Percentiles rank a stretch among this genome's conserved stretches.
Conservation (phyloP, 441 rosid genomes). For the Gossypium davidsonii region DNA sequence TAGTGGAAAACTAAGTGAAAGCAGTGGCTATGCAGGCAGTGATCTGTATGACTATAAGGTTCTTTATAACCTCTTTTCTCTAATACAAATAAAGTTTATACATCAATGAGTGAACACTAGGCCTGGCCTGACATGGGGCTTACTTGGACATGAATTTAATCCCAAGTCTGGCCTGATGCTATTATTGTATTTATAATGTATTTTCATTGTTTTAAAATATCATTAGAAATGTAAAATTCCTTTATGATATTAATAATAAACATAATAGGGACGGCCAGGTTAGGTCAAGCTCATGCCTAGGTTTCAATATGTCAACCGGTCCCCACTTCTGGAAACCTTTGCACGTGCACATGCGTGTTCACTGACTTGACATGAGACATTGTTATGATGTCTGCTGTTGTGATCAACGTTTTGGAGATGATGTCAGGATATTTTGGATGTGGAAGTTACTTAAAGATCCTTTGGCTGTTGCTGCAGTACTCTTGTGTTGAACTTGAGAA, state of each 20-base stretch:
- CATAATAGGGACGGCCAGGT: background rate
- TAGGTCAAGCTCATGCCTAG: background rate
- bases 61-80: slow-evolving; percentile 20
- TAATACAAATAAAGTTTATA: background rate
- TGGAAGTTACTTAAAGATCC: background rate
- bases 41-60: slow-evolving; percentile 97
- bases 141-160: background rate
- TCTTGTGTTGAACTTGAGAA: background rate
- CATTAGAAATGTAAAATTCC: background rate
- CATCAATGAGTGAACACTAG: background rate
- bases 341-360: background rate
- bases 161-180: background rate
- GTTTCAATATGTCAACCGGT: background rate
- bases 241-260: background rate
- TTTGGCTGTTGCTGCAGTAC: background rate
- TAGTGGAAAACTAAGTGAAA: slow-evolving; percentile 92
- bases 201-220: background rate
- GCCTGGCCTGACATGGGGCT: background rate
- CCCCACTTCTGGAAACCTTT: background rate
- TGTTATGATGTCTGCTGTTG: slow-evolving; percentile 3
- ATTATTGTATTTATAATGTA: too few species aligned
- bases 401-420: background rate
- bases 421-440: background rate
- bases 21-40: slow-evolving; percentile 79
- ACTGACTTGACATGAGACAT: slow-evolving; percentile 6